A percentile compares a stretch with the other conserved stretches of the same genome.
Conservation (phyloP, 2,329 filamentous ascomycete species). For the Xylariaceae sp. region DNA sequence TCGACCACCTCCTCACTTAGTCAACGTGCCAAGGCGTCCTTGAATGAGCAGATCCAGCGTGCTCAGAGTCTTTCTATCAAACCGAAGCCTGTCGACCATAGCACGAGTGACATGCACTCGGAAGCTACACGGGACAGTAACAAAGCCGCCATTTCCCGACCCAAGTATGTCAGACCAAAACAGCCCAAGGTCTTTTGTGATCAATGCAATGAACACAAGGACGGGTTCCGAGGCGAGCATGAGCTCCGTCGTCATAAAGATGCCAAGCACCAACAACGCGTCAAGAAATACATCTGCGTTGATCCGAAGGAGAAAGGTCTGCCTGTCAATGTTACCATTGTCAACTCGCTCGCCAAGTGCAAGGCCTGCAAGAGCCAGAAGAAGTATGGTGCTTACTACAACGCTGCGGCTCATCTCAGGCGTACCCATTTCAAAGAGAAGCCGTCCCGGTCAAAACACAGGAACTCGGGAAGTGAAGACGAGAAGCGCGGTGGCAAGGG, state of each 20-base stretch:
- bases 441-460: conserved; percentile 43
- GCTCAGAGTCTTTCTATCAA: conserved; percentile 37
- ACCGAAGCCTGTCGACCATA: conserved; percentile 41
- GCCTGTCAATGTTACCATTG: conserved; percentile 44
- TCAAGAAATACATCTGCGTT: conserved; percentile 57
- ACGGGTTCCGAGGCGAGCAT: conserved; percentile 82
- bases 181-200: conserved; percentile 67
- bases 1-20: conserved; percentile 47
- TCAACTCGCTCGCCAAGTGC: conserved; percentile 70
- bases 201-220: conserved; percentile 66
- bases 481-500: conserved; percentile 54
- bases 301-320: conserved; percentile 45
- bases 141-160: conserved; percentile 42
- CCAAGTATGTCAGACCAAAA: conserved; percentile 57
- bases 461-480: conserved; percentile 34
- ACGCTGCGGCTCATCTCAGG: conserved; percentile 85
- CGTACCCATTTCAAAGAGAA: conserved; percentile 80
- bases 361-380: conserved; percentile 76
- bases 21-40: conserved; percentile 45
- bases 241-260: conserved; percentile 68
- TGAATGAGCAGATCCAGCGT: conserved; percentile 43
- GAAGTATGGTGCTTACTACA: conserved; percentile 88
- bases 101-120: conserved; percentile 20
- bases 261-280: conserved; percentile 56
- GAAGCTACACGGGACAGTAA: conserved; percentile 36